Conservation (phyloP, 2,329 filamentous ascomycete genomes). For the Coleophoma crateriformis region DNA sequence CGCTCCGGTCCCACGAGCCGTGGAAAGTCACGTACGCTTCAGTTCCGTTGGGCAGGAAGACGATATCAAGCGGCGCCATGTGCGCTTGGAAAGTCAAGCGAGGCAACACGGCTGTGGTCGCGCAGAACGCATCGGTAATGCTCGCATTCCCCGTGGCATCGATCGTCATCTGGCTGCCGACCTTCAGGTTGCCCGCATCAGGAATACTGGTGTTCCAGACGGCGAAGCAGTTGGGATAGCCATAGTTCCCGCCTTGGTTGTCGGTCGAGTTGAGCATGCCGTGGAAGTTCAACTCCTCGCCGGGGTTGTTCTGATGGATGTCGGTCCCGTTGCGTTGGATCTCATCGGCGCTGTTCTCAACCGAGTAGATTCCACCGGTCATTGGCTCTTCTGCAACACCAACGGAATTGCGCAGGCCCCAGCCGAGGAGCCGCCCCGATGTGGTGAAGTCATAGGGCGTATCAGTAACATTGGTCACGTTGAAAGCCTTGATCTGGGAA, state of each 20-base stretch:
- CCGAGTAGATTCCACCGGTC: slow-evolving; percentile 47
- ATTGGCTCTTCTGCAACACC: slow-evolving; percentile 59
- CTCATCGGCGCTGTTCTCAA: slow-evolving; percentile 68
- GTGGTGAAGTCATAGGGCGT: slow-evolving; percentile 39
- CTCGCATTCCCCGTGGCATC: slow-evolving; percentile 23
- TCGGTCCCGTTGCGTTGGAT: slow-evolving; percentile 52
- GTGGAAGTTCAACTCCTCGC: slow-evolving; percentile 69
- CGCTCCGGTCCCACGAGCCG: slow-evolving; percentile 59
- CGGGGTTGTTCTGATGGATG: slow-evolving; percentile 64
- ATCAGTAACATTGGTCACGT: slow-evolving; percentile 29
- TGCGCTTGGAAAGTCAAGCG: slow-evolving; percentile 59
- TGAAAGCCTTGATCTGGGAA: slow-evolving; percentile 62
- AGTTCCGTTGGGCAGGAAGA: slow-evolving; percentile 53
- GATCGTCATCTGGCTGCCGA: slow-evolving; percentile 45
- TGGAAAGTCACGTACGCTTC: slow-evolving; percentile 66
- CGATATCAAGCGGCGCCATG: slow-evolving; percentile 66
- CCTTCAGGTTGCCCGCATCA: slow-evolving; percentile 31
- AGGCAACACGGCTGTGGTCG: slow-evolving; percentile 38
- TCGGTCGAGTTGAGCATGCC: slow-evolving; percentile 42
- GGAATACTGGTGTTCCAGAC: slow-evolving; percentile 53
- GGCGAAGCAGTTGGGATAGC: slow-evolving; percentile 66
- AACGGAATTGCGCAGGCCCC: slow-evolving; percentile 69
- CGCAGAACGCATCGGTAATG: slow-evolving; percentile 40
- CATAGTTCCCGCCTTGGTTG: slow-evolving; percentile 50
- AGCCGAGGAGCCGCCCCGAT: slow-evolving; percentile 48